These are phyloP conservation scores for Leccinum fuscescens DNA, from an alignment of 1,284 basidiomycete species.

Conservation along the genomic window DNA sequence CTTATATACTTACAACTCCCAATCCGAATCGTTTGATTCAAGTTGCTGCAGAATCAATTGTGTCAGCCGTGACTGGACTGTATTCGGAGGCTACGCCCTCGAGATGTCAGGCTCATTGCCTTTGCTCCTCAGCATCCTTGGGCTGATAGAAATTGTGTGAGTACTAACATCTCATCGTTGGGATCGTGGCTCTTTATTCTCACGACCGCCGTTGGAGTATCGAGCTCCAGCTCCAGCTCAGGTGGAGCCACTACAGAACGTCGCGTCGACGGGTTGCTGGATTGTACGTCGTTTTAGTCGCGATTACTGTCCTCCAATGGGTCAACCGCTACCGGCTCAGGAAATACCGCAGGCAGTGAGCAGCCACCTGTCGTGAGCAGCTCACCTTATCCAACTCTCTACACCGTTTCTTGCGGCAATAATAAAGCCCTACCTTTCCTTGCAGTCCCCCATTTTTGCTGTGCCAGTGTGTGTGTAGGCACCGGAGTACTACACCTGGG, in stretches of 20 bases:
- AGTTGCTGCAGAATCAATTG: conserved; percentile 42
- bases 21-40: conserved; percentile 56
- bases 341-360: conserved; percentile 46
- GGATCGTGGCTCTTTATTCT: too few species aligned
- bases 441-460: not conserved
- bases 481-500: not conserved
- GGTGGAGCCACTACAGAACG: too few species aligned
- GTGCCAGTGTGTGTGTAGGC: not conserved
- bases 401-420: conserved; percentile 41
- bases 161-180: too few species aligned
- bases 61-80: conserved; percentile 40
- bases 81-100: conserved; percentile 51
- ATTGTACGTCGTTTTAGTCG: conserved; percentile 41
- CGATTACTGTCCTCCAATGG: conserved; percentile 47
- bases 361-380: conserved; percentile 13
- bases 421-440: conserved; percentile 56
- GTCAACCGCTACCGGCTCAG: conserved; percentile 33
- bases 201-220: too few species aligned
- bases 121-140: conserved; percentile 54
- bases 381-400: conserved; percentile 8
- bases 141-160: conserved; percentile 57
- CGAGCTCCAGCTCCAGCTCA: too few species aligned
- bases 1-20: conserved; percentile 11
- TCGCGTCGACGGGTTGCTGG: conserved; percentile 24
- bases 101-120: conserved; percentile 53